Percentiles rank a stretch among this genome's conserved stretches.
These are phyloP conservation scores for Ogataea henricii DNA, from an alignment of 805 yeast species.

Conservation along the genomic window DNA sequence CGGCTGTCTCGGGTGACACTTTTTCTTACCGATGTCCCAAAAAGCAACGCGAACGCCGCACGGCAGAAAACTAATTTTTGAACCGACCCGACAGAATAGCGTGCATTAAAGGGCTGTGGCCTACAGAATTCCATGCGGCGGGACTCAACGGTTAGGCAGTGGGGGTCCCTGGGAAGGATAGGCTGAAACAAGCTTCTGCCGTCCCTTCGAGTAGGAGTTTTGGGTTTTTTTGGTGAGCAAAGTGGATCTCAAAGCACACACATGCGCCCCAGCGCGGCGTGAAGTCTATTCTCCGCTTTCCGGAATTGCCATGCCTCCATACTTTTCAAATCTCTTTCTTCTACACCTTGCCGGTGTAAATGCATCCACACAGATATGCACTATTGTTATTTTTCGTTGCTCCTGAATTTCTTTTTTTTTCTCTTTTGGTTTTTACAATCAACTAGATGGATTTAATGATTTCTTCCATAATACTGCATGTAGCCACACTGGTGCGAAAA, in stretches of 20 bases:
- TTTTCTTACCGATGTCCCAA: conserved; percentile 1
- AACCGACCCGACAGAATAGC: conserved; percentile 8
- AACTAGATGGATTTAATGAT: too few relatives aligned
- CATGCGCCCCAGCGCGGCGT: too few relatives aligned
- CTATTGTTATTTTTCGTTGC: too few relatives aligned
- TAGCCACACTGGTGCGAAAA: too few relatives aligned
- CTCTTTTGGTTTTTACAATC: too few relatives aligned
- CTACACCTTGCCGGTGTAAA: too few relatives aligned
- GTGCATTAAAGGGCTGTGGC: conserved; percentile 6
- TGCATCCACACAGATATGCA: too few relatives aligned
- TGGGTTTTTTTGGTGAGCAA: background rate
- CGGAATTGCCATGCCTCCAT: too few relatives aligned
- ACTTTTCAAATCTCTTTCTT: too few relatives aligned
- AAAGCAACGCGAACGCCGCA: conserved; percentile 2
- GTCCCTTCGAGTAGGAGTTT: background rate
- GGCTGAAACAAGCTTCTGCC: conserved; percentile 2
- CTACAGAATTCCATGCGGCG: conserved; percentile 1
- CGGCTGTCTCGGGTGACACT: conserved; percentile 9
- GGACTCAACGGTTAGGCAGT: conserved; percentile 1
- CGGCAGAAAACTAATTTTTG: background rate
- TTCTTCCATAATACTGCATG: too few relatives aligned
- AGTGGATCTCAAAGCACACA: background rate
- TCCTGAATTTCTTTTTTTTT: too few relatives aligned
- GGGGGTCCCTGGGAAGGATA: background rate
- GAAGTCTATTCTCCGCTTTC: too few relatives aligned